phyloP scores from a whole-genome alignment of 306 rosid species.

The Dryas drummondii region DNA sequence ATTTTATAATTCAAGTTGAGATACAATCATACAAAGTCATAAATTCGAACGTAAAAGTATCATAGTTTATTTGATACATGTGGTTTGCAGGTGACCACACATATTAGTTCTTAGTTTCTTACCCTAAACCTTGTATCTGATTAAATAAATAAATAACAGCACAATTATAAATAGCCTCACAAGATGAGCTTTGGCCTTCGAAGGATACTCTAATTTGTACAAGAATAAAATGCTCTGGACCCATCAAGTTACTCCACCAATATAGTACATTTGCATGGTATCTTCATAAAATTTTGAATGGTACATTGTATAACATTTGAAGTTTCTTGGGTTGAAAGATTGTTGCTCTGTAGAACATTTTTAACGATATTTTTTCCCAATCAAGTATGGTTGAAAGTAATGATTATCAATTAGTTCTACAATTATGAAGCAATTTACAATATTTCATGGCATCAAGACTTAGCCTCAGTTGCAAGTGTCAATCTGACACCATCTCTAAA shows the following conservation, averaged over 20 bases:
- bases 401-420: neutral
- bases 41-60: too few species aligned
- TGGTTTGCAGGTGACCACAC: too few species aligned
- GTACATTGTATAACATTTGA: neutral
- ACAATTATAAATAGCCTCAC: too few species aligned
- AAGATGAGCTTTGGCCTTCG: too few species aligned
- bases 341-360: neutral
- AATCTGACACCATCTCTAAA: conserved; percentile 66
- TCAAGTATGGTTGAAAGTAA: neutral
- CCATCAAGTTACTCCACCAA: neutral
- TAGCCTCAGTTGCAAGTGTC: conserved; percentile 53
- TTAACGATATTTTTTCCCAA: neutral
- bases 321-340: neutral
- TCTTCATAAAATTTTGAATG: neutral
- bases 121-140: too few species aligned
- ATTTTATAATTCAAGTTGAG: too few species aligned
- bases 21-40: too few species aligned
- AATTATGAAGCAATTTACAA: conserved; percentile 12
- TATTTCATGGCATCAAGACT: conserved; percentile 33
- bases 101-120: too few species aligned
- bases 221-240: too few species aligned
- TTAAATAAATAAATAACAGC: too few species aligned
- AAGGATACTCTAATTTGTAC: too few species aligned
- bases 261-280: neutral
- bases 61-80: too few species aligned